These are phyloP conservation scores for Alternaria arbusti DNA, from an alignment of 2,329 filamentous ascomycete genomes.

Conservation along the genomic window DNA sequence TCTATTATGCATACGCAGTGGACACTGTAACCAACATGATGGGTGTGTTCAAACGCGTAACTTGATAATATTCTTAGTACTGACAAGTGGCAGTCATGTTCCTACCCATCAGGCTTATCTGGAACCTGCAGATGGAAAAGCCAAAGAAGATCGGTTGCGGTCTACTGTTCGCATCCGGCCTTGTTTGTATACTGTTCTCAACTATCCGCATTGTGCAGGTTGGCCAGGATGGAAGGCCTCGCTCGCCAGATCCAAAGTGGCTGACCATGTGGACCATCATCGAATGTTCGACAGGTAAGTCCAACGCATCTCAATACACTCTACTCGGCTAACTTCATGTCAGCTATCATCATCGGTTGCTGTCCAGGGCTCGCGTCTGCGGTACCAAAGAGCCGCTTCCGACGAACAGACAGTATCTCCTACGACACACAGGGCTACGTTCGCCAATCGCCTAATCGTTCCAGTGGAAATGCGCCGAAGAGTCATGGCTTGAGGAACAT, in stretches of 20 bases:
- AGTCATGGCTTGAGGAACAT: constrained; percentile 12
- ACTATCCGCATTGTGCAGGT: constrained; percentile 43
- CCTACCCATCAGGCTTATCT: constrained; percentile 47
- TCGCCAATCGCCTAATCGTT: constrained; percentile 13
- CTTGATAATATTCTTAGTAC: not conserved
- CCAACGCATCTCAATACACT: not conserved
- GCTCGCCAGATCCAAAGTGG: constrained; percentile 43
- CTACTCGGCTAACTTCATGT: not conserved
- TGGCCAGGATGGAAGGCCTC: constrained; percentile 32
- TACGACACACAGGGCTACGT: constrained; percentile 20
- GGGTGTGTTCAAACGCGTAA: constrained; percentile 24
- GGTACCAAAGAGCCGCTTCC: constrained; percentile 13
- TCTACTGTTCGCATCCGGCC: constrained; percentile 31
- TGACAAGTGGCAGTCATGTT: constrained; percentile 42
- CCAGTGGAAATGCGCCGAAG: not conserved
- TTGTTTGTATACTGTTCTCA: constrained; percentile 35
- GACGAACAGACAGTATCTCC: not conserved
- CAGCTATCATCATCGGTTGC: constrained; percentile 37
- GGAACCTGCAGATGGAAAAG: constrained; percentile 45
- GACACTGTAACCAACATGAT: constrained; percentile 48
- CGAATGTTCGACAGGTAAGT: constrained; percentile 45
- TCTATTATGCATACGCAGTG: constrained; percentile 47
- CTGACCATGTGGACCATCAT: constrained; percentile 47
- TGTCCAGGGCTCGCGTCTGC: constrained; percentile 24
- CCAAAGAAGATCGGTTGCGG: constrained; percentile 44